Conservation (phyloP, 2,329 filamentous ascomycete species). For the Cladophialophora carrionii region DNA sequence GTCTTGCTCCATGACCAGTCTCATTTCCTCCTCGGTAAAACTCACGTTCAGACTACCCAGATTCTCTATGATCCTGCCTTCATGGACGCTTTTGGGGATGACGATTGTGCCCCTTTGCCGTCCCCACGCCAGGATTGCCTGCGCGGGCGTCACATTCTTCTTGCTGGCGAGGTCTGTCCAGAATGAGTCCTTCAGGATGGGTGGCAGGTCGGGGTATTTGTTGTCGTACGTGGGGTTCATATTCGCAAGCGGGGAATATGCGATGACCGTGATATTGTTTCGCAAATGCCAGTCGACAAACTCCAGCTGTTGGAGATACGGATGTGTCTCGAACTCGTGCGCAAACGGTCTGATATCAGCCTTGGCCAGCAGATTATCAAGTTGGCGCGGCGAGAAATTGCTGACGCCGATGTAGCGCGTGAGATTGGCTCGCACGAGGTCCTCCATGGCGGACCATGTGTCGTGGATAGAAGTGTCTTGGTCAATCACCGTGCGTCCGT, state of each 20-base stretch:
- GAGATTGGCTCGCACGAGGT: slow-evolving; percentile 59
- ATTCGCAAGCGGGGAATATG: slow-evolving; percentile 48
- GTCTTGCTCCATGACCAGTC: slow-evolving; percentile 42
- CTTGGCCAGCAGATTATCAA: slow-evolving; percentile 38
- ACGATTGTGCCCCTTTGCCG: slow-evolving; percentile 53
- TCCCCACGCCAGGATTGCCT: slow-evolving; percentile 56
- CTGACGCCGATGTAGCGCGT: slow-evolving; percentile 65
- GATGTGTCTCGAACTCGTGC: slow-evolving; percentile 47
- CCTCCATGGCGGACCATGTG: slow-evolving; percentile 68
- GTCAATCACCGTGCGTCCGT: slow-evolving; percentile 40
- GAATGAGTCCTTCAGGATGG: slow-evolving; percentile 50
- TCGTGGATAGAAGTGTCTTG: slow-evolving; percentile 39
- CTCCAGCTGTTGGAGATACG: slow-evolving; percentile 46
- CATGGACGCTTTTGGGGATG: slow-evolving; percentile 57
- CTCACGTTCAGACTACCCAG: slow-evolving; percentile 40
- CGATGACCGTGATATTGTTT: slow-evolving; percentile 45
- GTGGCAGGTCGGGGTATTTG: slow-evolving; percentile 40
- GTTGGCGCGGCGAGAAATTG: slow-evolving; percentile 48
- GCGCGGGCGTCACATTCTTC: slow-evolving; percentile 50
- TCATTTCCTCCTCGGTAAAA: slow-evolving; percentile 35
- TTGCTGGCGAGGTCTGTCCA: slow-evolving; percentile 47
- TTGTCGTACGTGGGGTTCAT: slow-evolving; percentile 53
- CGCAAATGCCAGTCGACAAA: slow-evolving; percentile 44
- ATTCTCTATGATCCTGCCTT: slow-evolving; percentile 52
- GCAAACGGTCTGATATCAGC: slow-evolving; percentile 40